Evolutionary conservation across 495 filamentous ascomycete genomes (phyloP).

Genomic region (Penicillium samsonianum): DNA sequence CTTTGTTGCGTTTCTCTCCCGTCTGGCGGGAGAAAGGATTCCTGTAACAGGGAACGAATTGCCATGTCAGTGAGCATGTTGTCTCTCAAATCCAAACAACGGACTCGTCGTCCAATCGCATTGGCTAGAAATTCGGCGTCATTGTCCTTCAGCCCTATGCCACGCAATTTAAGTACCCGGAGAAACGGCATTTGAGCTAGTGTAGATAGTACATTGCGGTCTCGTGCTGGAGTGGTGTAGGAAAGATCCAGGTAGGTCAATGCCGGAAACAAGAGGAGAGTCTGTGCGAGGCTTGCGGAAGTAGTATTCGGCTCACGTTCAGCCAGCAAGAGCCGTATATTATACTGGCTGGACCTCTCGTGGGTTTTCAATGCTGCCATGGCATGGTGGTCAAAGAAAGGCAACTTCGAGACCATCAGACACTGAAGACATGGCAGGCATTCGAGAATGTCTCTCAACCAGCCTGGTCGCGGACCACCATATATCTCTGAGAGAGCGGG

Average conservation of each 20-base stretch:
- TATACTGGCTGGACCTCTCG: conserved; percentile 31
- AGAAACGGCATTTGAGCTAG: conserved; percentile 48
- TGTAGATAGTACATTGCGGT: conserved; percentile 49
- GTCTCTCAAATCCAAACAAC: conserved; percentile 60
- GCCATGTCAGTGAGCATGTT: conserved; percentile 61
- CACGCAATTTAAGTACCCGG: conserved; percentile 60
- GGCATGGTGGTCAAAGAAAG: conserved; percentile 66
- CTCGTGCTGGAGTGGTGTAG: conserved; percentile 56
- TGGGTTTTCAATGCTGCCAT: conserved; percentile 48
- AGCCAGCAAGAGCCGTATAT: conserved; percentile 57
- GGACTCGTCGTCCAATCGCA: conserved; percentile 52
- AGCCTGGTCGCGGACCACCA: conserved; percentile 59
- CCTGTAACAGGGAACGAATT: conserved; percentile 51
- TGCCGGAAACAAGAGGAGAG: conserved; percentile 53
- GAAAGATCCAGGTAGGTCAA: conserved; percentile 64
- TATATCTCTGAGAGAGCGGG: conserved; percentile 67
- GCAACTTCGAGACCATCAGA: conserved; percentile 60
- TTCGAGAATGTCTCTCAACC: conserved; percentile 63
- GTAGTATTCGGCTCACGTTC: conserved; percentile 60
- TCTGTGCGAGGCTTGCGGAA: conserved; percentile 52
- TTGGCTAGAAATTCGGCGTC: conserved; percentile 56
- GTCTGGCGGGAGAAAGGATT: conserved; percentile 45
- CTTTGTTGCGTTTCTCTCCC: background rate
- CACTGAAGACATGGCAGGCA: conserved; percentile 61
- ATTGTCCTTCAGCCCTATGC: conserved; percentile 56